Evolutionary conservation across 1,139 yeast species (phyloP), one percentile per base, ranked within the genome.

Genomic region (Scheffersomyces segobiensis): DNA sequence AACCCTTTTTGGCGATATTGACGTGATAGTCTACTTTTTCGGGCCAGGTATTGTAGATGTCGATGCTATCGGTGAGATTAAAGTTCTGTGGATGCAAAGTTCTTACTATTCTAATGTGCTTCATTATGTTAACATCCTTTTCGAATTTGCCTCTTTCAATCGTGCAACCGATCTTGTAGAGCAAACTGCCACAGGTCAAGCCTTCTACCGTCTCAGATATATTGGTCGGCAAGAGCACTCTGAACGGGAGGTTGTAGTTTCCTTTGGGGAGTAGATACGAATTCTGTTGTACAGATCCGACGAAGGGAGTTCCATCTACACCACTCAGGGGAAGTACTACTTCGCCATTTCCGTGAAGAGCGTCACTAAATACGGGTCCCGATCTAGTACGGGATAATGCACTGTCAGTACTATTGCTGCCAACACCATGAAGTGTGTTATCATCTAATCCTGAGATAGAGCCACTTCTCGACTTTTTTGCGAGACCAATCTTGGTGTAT

Each of bases 191-290:
- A 51, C 84, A 80, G 53, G 62, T 58, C 54, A 88, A 71, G 0
- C 92, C 91, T 70, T 88, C 93, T 0, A 88, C 82, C 0, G 93
- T 85, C 62, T 88, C 93, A 1, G 88, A 83, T 0, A 85, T 70
- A 62, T 84, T 84, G 2, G 87, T 82, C 0, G 93, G 93, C 14
- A 89, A 69, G 19, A 74, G 72, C 5, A 83, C 77, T 49, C 71
- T 73, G 68, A 88, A 89, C 0, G 93, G 93, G 49, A 89, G 70
- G 61, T 84, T 85, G 66, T 88, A 88, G 66, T 87, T 87, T 0
- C 93, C 93, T 58, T 81, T 78, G 0, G 88, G 88, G 42, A 88
- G 73, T 17, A 81, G 71, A 65, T 82, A 86, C n/a, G 78, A 75
- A 64, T 70, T 75, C 54, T 66, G 66, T 14, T 66, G 60, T 18